Conservation (phyloP, 1,139 yeast species). For the Blastobotrys arbuscula region DNA sequence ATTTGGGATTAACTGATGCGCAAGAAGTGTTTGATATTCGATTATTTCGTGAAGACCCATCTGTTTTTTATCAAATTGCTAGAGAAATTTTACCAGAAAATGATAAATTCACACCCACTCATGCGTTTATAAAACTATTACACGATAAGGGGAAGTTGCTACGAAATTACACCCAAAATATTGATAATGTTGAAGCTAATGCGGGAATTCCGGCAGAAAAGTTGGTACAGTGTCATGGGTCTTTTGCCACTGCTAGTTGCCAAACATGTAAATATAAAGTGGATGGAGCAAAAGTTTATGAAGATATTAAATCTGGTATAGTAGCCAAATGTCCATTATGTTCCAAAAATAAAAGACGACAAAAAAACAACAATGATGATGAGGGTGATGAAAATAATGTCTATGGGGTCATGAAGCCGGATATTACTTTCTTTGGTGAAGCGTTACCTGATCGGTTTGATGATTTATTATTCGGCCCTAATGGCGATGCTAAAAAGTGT, state of each 20-base stretch:
- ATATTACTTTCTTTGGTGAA: slow-evolving; percentile 93
- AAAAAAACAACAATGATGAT: slow-evolving; percentile 9
- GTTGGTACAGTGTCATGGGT: slow-evolving; percentile 92
- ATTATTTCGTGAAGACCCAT: slow-evolving; percentile 71
- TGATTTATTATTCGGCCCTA: slow-evolving; percentile 34
- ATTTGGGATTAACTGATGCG: slow-evolving; percentile 78
- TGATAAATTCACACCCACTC: slow-evolving; percentile 67
- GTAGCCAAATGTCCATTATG: slow-evolving; percentile 75
- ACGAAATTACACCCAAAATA: slow-evolving; percentile 90
- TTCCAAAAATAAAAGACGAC: slow-evolving; percentile 18
- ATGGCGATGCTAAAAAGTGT: slow-evolving; percentile 49
- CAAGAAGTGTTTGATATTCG: slow-evolving; percentile 87
- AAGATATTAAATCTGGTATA: slow-evolving; percentile 52
- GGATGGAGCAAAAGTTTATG: slow-evolving; percentile 62
- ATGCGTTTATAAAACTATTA: slow-evolving; percentile 68
- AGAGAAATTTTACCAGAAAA: slow-evolving; percentile 76
- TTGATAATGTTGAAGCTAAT: slow-evolving; percentile 81
- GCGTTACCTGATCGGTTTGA: slow-evolving; percentile 73
- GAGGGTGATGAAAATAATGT: slow-evolving; percentile 25
- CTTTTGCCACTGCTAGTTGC: slow-evolving; percentile 89
- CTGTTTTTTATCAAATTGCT: slow-evolving; percentile 81
- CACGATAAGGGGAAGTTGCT: slow-evolving; percentile 75
- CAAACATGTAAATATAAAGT: slow-evolving; percentile 66
- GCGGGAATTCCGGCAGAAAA: slow-evolving; percentile 72
- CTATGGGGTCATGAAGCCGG: slow-evolving; percentile 89